Percentiles rank a stretch among this genome's conserved stretches.
phyloP scores from a whole-genome alignment of 805 yeast genomes.

The Candida argentea region DNA sequence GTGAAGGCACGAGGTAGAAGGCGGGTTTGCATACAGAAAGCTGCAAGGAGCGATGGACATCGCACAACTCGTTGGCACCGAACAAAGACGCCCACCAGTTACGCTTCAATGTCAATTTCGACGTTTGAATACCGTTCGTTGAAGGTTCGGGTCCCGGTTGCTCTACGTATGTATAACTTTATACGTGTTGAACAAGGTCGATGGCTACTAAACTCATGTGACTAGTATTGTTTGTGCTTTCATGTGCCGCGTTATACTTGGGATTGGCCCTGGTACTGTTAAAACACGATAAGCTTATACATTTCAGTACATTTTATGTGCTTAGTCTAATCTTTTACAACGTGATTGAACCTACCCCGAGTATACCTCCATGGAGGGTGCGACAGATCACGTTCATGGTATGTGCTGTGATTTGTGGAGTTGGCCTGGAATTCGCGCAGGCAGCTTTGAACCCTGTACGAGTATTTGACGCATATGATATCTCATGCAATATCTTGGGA shows the following conservation, averaged over 20 bases:
- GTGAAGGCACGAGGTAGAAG: too few species aligned
- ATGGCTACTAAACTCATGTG: too few species aligned
- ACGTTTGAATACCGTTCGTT: too few species aligned
- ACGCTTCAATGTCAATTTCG: too few species aligned
- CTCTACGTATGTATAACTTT: too few species aligned
- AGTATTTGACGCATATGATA: conserved; percentile 41
- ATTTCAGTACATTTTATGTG: conserved; percentile 35
- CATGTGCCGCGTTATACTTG: conserved; percentile 29
- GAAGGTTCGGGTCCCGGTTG: too few species aligned
- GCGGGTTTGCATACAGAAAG: too few species aligned
- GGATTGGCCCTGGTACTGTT: conserved; percentile 42
- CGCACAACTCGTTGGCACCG: too few species aligned
- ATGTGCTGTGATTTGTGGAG: conserved; percentile 39
- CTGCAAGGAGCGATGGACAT: too few species aligned
- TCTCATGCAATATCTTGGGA: conserved; percentile 24
- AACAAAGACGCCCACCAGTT: too few species aligned
- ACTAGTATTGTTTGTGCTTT: conserved; percentile 19
- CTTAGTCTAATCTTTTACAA: conserved; percentile 41
- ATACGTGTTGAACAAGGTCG: too few species aligned
- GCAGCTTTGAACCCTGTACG: conserved; percentile 35
- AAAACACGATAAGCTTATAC: conserved; percentile 42
- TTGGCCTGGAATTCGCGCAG: conserved; percentile 44
- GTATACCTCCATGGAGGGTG: conserved; percentile 2
- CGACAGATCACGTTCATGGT: conserved; percentile 17
- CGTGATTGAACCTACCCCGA: conserved; percentile 25